These are phyloP conservation scores for Didymella exigua DNA, from an alignment of 2,329 filamentous ascomycete genomes.

Conservation along the genomic window DNA sequence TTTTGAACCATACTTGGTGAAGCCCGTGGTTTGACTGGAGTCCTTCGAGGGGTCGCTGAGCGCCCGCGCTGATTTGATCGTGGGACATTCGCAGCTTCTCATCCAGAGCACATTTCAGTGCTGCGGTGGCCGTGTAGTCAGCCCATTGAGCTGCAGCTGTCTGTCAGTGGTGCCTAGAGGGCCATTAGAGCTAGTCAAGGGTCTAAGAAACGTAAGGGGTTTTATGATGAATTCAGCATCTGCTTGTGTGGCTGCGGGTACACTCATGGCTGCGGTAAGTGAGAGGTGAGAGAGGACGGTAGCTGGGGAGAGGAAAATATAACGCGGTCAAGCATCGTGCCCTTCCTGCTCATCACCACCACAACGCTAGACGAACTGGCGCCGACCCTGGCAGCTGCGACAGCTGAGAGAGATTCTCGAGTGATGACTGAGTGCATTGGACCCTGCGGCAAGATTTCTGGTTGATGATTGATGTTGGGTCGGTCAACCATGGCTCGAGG, in stretches of 20 bases:
- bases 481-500: background rate
- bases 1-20: background rate
- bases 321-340: background rate
- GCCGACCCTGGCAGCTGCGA: background rate
- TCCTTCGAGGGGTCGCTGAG: background rate
- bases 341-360: background rate
- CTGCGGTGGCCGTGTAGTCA: constrained; percentile 19
- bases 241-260: background rate
- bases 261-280: background rate
- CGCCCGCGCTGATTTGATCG: background rate
- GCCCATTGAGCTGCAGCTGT: constrained; percentile 20
- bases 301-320: background rate
- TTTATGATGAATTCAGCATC: constrained; percentile 15
- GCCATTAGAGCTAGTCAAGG: background rate
- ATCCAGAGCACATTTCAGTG: constrained; percentile 15
- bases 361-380: background rate
- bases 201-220: constrained; percentile 10
- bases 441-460: background rate
- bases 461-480: background rate
- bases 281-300: background rate
- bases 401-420: background rate
- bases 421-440: background rate
- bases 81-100: too few species aligned
- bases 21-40: background rate
- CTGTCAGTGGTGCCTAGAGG: background rate